Conservation (phyloP, 768 basidiomycete species). For the Rhodotorula graminis region DNA sequence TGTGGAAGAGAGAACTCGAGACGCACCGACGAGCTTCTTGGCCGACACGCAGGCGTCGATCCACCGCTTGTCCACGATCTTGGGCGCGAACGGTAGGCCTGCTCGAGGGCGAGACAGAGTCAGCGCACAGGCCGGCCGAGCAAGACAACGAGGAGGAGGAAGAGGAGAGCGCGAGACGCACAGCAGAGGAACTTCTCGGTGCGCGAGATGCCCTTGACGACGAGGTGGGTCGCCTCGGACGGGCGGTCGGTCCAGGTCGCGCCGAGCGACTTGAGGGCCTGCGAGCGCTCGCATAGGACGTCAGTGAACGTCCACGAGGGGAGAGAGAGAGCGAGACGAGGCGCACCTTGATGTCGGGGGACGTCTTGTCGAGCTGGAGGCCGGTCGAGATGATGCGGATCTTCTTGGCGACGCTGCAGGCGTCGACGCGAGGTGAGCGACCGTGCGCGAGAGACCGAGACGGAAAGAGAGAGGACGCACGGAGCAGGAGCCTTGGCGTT, state of each 20-base stretch:
- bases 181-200: conserved; percentile 79
- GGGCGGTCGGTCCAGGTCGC: conserved; percentile 61
- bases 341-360: conserved; percentile 58
- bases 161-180: neutral
- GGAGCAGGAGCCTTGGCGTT: conserved; percentile 18
- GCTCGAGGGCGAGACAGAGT: neutral
- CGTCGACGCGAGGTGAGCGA: too few relatives aligned
- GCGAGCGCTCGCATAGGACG: neutral
- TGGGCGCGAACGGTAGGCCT: conserved; percentile 62
- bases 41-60: conserved; percentile 57
- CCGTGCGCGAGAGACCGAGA: neutral
- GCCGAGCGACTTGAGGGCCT: conserved; percentile 65
- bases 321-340: neutral
- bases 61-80: conserved; percentile 67
- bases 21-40: conserved; percentile 63
- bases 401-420: conserved; percentile 1
- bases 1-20: neutral
- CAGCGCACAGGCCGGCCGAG: neutral
- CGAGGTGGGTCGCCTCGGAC: conserved; percentile 70
- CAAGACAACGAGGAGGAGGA: accelerated
- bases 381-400: conserved; percentile 67
- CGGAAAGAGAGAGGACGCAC: neutral
- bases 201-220: conserved; percentile 64
- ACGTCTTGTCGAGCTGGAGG: conserved; percentile 52
- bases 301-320: too few relatives aligned